Evolutionary conservation across 2,329 filamentous ascomycete species (phyloP), one percentile per base, ranked within the genome.

Genomic region (Cryphonectria japonica): DNA sequence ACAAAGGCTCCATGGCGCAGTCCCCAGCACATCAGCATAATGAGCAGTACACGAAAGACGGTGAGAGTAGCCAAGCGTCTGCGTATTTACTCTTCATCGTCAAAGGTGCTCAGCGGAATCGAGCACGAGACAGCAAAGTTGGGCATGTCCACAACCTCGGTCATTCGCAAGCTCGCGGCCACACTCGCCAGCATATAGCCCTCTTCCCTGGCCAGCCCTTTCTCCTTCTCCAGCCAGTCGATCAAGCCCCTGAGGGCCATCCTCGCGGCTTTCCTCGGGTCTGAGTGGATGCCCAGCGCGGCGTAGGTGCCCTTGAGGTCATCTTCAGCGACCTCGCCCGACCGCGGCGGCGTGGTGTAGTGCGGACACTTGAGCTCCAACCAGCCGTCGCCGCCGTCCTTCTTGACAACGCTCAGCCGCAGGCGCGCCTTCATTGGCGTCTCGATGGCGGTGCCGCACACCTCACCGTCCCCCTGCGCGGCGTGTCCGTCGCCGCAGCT

Each of bases 361-460:
- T 87, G 85, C 54, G 85, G 85, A 22, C 71, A 71, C 26, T 82
- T 81, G 39, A 79, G 80, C 39, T 86, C 61, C 54, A 66, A 61
- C 69, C 71, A 74, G 19, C 73, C 73, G 2, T 50, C 16, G 9
- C n/a, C 60, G 78, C 75, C 73, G 81, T 29, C 84, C 66, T 80
- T 79, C 76, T 85, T 85, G 69, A 83, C 79, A 8, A 87, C 78
- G 3, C 82, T 84, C 50, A 88, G 80, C n/a, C 82, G 81, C 46
- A 88, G 74, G 0, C 81, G 82, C 0, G 85, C 85, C 70, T 78
- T 82, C 78, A 86, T 84, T 1, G 84, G 81, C 37, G 85, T 87
- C 79, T 88, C 86, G 74, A 88, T 85, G 8, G 86, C 86, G n/a
- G 85, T 86, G 7, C 86, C 85, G 73, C 85, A 87, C 32, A 87